These are phyloP conservation scores for Alternaria tenuissima DNA, from an alignment of 2,329 filamentous ascomycete genomes.

Conservation along the genomic window DNA sequence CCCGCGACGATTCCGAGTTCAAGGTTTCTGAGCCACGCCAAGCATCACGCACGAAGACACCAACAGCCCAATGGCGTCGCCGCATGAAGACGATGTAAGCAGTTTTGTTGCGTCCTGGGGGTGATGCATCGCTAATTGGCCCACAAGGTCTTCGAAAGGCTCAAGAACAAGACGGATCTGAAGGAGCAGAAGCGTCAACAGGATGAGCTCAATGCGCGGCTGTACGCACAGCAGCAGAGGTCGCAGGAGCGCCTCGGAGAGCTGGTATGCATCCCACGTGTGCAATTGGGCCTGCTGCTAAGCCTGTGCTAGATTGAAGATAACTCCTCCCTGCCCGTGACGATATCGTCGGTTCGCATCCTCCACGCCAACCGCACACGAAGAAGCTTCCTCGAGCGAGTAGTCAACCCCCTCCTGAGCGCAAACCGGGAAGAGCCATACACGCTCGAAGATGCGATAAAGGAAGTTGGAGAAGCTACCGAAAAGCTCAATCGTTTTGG, in stretches of 20 bases:
- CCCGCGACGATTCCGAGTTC: conserved; percentile 17
- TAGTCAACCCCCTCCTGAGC: conserved; percentile 80
- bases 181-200: conserved; percentile 67
- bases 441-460: conserved; percentile 78
- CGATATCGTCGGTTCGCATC: conserved; percentile 84
- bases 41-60: conserved; percentile 35
- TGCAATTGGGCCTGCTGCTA: conserved; percentile 13
- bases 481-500: conserved; percentile 82
- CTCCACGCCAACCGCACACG: conserved; percentile 86
- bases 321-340: conserved; percentile 87
- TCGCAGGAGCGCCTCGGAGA: conserved; percentile 70
- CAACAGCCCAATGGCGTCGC: conserved; percentile 54
- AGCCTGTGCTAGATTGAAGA: conserved; percentile 68
- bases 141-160: conserved; percentile 65
- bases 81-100: conserved; percentile 58
- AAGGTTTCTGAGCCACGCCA: conserved; percentile 36
- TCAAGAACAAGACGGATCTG: conserved; percentile 66
- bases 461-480: conserved; percentile 73
- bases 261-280: conserved; percentile 61
- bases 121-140: conserved; percentile 21
- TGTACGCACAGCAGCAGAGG: conserved; percentile 66
- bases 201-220: conserved; percentile 66
- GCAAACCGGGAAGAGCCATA: conserved; percentile 72
- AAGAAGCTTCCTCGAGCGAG: conserved; percentile 78
- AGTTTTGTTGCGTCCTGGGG: too few species aligned